These are phyloP conservation scores for Glarea lozoyensis DNA, from an alignment of 495 filamentous ascomycete genomes.

Conservation along the genomic window DNA sequence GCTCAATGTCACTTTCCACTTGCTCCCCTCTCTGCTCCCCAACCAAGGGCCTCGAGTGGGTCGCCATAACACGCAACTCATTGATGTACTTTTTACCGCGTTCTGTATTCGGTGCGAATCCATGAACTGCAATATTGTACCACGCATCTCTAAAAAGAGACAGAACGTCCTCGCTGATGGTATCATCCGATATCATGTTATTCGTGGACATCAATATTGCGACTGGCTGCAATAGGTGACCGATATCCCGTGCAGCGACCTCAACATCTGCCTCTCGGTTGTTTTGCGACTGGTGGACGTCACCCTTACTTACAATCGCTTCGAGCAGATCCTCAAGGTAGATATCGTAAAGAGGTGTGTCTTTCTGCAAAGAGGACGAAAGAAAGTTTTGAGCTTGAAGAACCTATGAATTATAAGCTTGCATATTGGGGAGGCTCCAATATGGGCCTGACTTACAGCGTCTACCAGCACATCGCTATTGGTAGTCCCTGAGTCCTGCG, in stretches of 20 bases:
- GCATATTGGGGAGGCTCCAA: neutral
- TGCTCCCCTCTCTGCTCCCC: conserved; percentile 77
- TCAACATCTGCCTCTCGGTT: conserved; percentile 64
- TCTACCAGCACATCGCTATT: conserved; percentile 48
- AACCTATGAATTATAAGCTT: conserved; percentile 36
- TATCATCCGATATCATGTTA: conserved; percentile 43
- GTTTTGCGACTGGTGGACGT: conserved; percentile 50
- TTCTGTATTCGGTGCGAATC: conserved; percentile 65
- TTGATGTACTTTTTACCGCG: conserved; percentile 57
- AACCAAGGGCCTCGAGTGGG: conserved; percentile 76
- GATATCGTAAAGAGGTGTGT: conserved; percentile 63
- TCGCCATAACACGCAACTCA: conserved; percentile 73
- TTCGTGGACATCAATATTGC: conserved; percentile 61
- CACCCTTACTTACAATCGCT: conserved; percentile 81
- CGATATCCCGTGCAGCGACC: conserved; percentile 74
- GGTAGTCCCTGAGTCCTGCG: conserved; percentile 60
- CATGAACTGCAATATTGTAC: conserved; percentile 95
- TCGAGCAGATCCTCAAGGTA: conserved; percentile 81
- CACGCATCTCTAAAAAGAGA: conserved; percentile 81
- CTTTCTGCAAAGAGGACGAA: conserved; percentile 53
- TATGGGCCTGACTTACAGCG: conserved; percentile 45
- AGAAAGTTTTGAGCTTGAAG: conserved; percentile 70
- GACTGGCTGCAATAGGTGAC: conserved; percentile 71
- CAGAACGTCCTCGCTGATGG: conserved; percentile 42
- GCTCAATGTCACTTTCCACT: conserved; percentile 88